Base-by-base conservation (phyloP, 768 basidiomycete species). In the Myochromella boudieri region DNA sequence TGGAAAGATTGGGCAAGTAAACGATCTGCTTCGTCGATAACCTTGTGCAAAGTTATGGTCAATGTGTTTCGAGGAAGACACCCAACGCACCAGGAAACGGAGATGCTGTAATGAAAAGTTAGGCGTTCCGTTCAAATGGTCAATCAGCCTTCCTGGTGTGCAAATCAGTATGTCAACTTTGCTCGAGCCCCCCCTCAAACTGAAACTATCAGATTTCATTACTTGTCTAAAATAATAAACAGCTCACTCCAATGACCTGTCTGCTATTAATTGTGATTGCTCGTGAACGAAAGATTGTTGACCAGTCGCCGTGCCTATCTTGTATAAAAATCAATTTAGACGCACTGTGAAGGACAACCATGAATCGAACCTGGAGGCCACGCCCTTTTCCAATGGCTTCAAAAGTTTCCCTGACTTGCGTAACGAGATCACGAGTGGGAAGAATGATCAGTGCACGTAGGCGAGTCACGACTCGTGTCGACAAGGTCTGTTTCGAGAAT, bases 1-100 rank as follows among this genome's bases (percentile, higher is more conserved):
- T 98, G 94, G 68, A 97, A 98, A 1, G 91, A 92, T 62, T 97
- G 94, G 8, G 89, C 87, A 7, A 99, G 76, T 0, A 99, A 76
- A n/a, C 94, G 81, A 61, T 99, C 97, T 0, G 97, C 97, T 68
- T 99, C 97, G 64, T 99, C 97, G 46, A 99, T 91, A 22, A 98
- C 85, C 93, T 95, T 48, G 10, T 18, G 8, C 37, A 37, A 12
- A 42, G 20, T 18, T 36, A 44, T 45, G 20, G 46, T 17, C 24
- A 27, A 20, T 15, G 3, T 37, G 42, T 28, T 7, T 44, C 25
- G 21, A 31, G 20, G 18, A 39, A 29, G 24, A 4, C 6, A 20
- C 31, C 43, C 12, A 24, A 70, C 85, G 21, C 59, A 92, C 95
- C 49, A 98, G 71, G 65, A 93, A 98, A n/a, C 95, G 85, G 6